Evolutionary conservation across 1,284 basidiomycete genomes (phyloP).

Genomic region (Cryptococcus wingfieldii): DNA sequence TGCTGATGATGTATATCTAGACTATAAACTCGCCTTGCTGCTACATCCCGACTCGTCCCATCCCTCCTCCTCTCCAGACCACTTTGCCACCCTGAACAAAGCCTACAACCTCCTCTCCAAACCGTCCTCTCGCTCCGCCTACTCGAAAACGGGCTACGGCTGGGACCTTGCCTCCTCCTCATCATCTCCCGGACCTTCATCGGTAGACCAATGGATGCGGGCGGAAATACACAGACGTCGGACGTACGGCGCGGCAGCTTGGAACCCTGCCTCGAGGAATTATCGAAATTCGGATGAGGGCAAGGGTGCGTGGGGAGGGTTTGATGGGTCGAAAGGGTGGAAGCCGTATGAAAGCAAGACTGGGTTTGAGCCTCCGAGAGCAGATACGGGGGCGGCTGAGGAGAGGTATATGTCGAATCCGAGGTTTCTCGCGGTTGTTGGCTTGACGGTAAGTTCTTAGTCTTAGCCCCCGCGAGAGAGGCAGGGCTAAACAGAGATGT

Average conservation of each 20-base stretch:
- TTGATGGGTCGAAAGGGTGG: conserved; percentile 23
- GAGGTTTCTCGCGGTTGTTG: conserved; percentile 20
- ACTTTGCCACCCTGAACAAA: conserved; percentile 41
- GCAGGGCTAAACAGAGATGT: background rate
- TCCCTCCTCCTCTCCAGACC: conserved; percentile 41
- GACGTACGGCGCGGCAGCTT: conserved; percentile 27
- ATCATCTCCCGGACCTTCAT: background rate
- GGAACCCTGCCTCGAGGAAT: conserved; percentile 18
- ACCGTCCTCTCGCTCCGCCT: conserved; percentile 26
- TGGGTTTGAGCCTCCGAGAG: conserved; percentile 9
- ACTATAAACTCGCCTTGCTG: conserved; percentile 45
- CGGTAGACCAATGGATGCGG: background rate
- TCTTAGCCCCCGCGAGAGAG: background rate
- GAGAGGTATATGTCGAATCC: conserved; percentile 30
- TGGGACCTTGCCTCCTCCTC: conserved; percentile 23
- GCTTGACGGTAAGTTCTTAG: conserved; percentile 12
- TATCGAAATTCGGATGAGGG: conserved; percentile 32
- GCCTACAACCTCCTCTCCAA: conserved; percentile 46
- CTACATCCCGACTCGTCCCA: conserved; percentile 48
- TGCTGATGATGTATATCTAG: conserved; percentile 15
- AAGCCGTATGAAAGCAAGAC: conserved; percentile 12
- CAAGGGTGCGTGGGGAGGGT: conserved; percentile 27
- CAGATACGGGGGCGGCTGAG: conserved; percentile 18
- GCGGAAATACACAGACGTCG: conserved; percentile 29
- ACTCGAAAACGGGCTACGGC: conserved; percentile 41